A percentile compares a stretch with the other conserved stretches of the same genome.
Conservation (phyloP, 148 eudicot species). For the Rhododendron vialii region DNA sequence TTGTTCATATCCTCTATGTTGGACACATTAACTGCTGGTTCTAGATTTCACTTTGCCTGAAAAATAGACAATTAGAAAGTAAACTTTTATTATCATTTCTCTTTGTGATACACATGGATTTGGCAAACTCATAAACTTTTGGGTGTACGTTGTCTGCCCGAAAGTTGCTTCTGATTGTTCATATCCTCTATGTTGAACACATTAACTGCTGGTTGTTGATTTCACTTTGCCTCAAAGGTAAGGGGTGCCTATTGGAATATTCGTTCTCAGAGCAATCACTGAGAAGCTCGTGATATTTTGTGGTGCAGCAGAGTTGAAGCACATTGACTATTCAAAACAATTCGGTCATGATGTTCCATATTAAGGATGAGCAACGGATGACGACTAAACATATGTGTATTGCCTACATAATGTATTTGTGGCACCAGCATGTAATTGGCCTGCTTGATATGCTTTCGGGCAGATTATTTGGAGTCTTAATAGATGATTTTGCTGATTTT, state of each 20-base stretch:
- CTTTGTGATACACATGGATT: not conserved
- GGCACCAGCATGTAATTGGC: not conserved
- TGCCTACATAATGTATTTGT: not conserved
- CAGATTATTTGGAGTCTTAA: not conserved
- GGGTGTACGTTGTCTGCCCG: not conserved
- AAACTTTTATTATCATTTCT: not conserved
- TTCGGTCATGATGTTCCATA: not conserved
- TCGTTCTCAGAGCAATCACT: not conserved
- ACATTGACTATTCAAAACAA: not conserved
- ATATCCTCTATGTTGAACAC: not conserved
- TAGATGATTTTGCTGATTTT: not conserved
- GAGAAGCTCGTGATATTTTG: not conserved
- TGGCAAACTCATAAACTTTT: not conserved
- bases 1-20: not conserved
- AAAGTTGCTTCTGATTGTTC: not conserved
- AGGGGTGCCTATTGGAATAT: not conserved
- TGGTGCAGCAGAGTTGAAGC: not conserved
- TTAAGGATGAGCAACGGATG: not conserved
- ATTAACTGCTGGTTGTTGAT: not conserved
- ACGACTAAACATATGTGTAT: not conserved
- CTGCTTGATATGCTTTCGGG: not conserved
- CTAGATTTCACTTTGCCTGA: not conserved
- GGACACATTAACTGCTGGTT: not conserved
- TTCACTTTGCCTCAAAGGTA: not conserved
- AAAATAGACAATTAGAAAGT: not conserved